Evolutionary conservation across 2,329 filamentous ascomycete species (phyloP).

Genomic region (Alternaria ethzedia): DNA sequence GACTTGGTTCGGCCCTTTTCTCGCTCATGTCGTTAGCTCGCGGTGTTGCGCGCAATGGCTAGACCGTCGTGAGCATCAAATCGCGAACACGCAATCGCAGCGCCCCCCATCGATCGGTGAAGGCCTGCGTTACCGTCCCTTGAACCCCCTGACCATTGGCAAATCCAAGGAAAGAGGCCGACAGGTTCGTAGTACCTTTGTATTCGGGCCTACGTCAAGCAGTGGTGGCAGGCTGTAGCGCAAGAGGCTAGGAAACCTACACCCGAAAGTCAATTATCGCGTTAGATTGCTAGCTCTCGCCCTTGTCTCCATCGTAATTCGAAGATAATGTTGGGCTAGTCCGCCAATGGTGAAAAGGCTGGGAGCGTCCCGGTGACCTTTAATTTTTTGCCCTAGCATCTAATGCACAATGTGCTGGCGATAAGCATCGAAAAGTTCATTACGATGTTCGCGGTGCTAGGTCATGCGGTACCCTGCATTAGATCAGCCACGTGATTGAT

Average conservation of each 20-base stretch:
- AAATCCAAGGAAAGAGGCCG: neutral
- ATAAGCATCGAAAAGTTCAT: neutral
- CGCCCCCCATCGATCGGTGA: neutral
- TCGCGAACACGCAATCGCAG: neutral
- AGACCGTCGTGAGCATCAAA: neutral
- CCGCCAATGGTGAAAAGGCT: neutral
- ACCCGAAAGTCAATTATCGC: neutral
- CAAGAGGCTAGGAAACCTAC: neutral
- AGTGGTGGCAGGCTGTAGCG: neutral
- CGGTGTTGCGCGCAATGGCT: neutral
- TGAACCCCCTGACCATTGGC: neutral
- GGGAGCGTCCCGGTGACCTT: neutral
- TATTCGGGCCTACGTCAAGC: slow-evolving; percentile 3
- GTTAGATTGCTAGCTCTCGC: neutral
- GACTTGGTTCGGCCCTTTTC: neutral
- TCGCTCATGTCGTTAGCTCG: neutral
- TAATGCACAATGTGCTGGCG: slow-evolving; percentile 8
- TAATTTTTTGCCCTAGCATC: neutral
- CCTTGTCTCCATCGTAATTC: neutral
- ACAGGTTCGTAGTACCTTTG: neutral
- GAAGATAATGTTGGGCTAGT: neutral
- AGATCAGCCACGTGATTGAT: slow-evolving; percentile 15
- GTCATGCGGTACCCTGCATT: slow-evolving; percentile 14
- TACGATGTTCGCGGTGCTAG: neutral
- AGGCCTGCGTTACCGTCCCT: neutral